Percentiles rank a stretch among this genome's conserved stretches.
These are phyloP conservation scores for Trichoderma reesei DNA, from an alignment of 495 filamentous ascomycete species.

Conservation along the genomic window DNA sequence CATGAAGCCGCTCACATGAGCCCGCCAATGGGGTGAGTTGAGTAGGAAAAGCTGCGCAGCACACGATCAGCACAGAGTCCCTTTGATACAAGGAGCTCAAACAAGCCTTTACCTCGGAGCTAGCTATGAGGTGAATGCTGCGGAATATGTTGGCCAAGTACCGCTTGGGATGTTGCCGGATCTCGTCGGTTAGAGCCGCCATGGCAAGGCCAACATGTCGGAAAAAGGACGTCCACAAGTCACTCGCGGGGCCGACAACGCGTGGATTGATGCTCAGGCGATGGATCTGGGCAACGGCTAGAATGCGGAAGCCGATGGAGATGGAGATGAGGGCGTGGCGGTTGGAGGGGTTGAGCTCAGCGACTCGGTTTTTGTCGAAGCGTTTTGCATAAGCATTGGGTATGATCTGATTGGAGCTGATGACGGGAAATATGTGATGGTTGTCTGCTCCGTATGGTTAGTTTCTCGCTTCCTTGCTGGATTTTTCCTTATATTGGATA, in stretches of 20 bases:
- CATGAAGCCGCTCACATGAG: neutral
- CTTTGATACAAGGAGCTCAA: neutral
- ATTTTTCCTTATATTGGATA: neutral
- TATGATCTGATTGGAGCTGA: constrained; percentile 16
- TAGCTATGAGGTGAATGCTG: constrained; percentile 15
- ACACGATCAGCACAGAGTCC: neutral
- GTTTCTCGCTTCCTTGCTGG: neutral
- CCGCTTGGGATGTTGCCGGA: constrained; percentile 14
- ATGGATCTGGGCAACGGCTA: constrained; percentile 11
- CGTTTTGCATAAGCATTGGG: constrained; percentile 13
- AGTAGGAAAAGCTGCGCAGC: neutral
- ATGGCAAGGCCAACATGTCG: constrained; percentile 23
- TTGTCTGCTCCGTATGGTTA: constrained; percentile 18
- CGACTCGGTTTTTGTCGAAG: constrained; percentile 12
- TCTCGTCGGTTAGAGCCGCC: constrained; percentile 22
- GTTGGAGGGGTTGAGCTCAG: constrained; percentile 20
- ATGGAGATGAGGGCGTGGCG: constrained; percentile 21
- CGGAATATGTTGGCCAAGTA: constrained; percentile 18
- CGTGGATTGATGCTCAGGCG: neutral
- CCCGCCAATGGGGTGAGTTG: neutral
- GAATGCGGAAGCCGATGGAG: constrained; percentile 21
- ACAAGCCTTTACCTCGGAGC: constrained; percentile 14
- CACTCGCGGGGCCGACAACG: neutral
- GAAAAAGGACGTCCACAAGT: constrained; percentile 19
- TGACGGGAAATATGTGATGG: constrained; percentile 20